phyloP scores from a whole-genome alignment of 73 alveolate genomes.

The Durusdinium trenchii region DNA sequence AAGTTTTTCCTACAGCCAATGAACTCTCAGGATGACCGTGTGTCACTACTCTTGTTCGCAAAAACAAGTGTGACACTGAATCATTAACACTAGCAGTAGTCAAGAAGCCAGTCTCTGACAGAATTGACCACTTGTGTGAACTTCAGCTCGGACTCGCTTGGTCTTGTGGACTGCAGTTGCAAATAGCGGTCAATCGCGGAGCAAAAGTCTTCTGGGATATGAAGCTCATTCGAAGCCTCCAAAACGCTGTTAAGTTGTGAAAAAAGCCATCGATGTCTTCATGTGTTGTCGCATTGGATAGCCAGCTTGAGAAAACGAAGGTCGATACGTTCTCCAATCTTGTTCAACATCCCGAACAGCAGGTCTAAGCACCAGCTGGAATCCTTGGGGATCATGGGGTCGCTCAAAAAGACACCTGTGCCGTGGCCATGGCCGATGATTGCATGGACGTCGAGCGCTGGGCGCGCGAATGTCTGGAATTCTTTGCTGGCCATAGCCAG shows the following conservation, averaged over 20 bases:
- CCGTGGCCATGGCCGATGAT: neutral
- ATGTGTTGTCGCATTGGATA: neutral
- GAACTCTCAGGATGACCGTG: too few species aligned
- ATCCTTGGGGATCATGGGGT: neutral
- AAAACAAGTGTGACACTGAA: too few species aligned
- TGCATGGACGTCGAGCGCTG: neutral
- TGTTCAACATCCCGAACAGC: neutral
- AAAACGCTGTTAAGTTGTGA: neutral
- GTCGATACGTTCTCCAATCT: neutral
- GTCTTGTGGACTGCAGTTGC: too few species aligned
- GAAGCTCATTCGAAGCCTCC: neutral
- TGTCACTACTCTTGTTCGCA: too few species aligned
- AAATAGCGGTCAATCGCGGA: too few species aligned
- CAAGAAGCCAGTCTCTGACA: too few species aligned
- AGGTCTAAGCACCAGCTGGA: conserved; percentile 6
- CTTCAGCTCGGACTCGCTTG: too few species aligned
- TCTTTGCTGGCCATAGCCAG: neutral
- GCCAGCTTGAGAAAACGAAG: neutral
- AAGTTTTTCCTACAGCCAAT: too few species aligned
- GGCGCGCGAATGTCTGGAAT: neutral
- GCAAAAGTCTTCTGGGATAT: neutral
- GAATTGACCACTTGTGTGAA: too few species aligned
- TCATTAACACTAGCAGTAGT: too few species aligned
- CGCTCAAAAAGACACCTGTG: neutral
- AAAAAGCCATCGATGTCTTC: conserved; percentile 12